Evolutionary conservation across 176 grass and related monocot genomes (phyloP), one percentile per base, ranked within the genome.

Genomic region (Musa itinerans): DNA sequence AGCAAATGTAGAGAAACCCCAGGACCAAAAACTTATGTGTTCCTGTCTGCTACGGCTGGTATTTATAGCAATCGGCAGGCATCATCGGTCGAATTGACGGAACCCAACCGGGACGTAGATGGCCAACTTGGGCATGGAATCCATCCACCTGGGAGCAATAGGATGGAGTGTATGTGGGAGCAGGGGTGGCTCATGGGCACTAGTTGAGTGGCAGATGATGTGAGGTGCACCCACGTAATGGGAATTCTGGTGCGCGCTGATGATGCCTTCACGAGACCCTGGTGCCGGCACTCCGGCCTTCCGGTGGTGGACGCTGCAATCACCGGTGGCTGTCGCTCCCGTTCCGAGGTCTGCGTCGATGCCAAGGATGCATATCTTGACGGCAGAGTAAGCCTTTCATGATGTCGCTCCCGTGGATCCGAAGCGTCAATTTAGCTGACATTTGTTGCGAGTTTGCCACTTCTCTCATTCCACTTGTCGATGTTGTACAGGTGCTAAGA

Each of bases 161-260:
- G 11, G 11, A 22, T 12, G 24, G 15, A 27, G 25, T 67, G 27
- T 13, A 29, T 21, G 57, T 59, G 57, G 57, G 19, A 20, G 16
- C 7, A 59, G 57, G n/a, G 15, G 16, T 59, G 10, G 65, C 34
- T 25, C 27, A 4, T 43, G 65, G 34, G 65, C 65, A 67, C 65
- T 67, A 67, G 5, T 67, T 8, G n/a, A 67, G 65, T 67, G 65
- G 65, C 8, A 7, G 11, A 34, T 17, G 65, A 67, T 67, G 4
- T 26, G n/a, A 17, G 65, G 34, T 67, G 65, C 65, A 67, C 65
- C 65, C 65, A 65, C 25, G 25, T 12, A 65, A 65, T 34, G n/a
- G 8, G 17, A 8, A 59, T 59, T 59, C 16, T 59, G 57, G 57
- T 59, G 57, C 17, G n/a, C n/a, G 57, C 17, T 59, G 57, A 59